Conservation (phyloP, 2,329 filamentous ascomycete species). For the Sarocladium oryzae region DNA sequence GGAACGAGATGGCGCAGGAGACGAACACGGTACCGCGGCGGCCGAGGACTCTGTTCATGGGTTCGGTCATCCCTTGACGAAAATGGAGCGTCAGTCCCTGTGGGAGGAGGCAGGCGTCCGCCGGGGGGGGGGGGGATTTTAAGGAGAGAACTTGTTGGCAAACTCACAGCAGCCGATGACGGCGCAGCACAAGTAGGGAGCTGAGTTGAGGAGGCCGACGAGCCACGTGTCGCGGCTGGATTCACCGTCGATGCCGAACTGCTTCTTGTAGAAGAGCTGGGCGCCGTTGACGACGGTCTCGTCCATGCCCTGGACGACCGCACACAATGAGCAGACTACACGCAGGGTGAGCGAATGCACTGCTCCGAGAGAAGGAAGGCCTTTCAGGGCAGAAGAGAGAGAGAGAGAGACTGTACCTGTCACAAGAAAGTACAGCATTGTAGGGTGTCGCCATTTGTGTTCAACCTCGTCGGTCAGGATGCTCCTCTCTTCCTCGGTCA, state of each 20-base stretch:
- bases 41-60: constrained; percentile 64
- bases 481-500: constrained; percentile 51
- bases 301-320: constrained; percentile 65
- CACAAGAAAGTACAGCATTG: constrained; percentile 59
- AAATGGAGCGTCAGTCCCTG: too few relatives aligned
- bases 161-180: constrained; percentile 56
- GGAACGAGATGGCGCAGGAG: constrained; percentile 54
- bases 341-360: background rate
- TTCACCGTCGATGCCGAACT: constrained; percentile 53
- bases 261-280: constrained; percentile 55
- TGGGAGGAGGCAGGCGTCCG: too few relatives aligned
- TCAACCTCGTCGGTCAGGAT: constrained; percentile 54
- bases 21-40: constrained; percentile 66
- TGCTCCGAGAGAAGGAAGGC: too few relatives aligned
- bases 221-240: constrained; percentile 49
- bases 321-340: constrained; percentile 55
- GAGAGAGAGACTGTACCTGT: constrained; percentile 33
- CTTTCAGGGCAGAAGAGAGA: too few relatives aligned
- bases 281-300: constrained; percentile 65
- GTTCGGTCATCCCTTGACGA: constrained; percentile 59
- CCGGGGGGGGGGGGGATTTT: background rate
- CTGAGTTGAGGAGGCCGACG: constrained; percentile 53
- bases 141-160: too few relatives aligned
- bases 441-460: constrained; percentile 64
- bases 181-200: constrained; percentile 60